Evolutionary conservation across 768 basidiomycete genomes (phyloP).

Genomic region (Suillus fuscotomentosus): DNA sequence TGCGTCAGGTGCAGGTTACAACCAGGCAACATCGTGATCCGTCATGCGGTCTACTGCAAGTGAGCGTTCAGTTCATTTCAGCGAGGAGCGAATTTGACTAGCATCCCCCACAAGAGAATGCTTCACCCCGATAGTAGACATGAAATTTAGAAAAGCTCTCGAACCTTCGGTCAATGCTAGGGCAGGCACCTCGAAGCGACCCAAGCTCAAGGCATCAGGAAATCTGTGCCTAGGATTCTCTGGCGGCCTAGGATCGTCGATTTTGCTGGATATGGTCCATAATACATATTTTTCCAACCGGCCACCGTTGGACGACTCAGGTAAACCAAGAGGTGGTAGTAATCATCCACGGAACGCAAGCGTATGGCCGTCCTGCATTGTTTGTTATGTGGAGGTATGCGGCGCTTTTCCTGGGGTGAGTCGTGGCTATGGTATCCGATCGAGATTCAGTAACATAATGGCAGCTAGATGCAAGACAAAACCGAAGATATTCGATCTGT

Average conservation of each 20-base stretch:
- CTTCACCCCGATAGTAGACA: conserved; percentile 59
- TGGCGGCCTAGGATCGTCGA: conserved; percentile 76
- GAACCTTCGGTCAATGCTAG: conserved; percentile 62
- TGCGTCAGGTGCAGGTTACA: conserved; percentile 77
- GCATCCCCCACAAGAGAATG: conserved; percentile 46
- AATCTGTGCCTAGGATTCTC: conserved; percentile 70
- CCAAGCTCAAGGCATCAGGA: conserved; percentile 63
- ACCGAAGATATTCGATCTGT: conserved; percentile 48
- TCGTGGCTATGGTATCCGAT: conserved; percentile 9
- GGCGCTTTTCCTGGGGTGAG: conserved; percentile 61
- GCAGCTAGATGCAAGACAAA: conserved; percentile 49
- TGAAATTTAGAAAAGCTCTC: conserved; percentile 63
- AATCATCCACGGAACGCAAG: conserved; percentile 62
- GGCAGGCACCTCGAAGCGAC: conserved; percentile 55
- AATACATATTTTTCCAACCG: conserved; percentile 49
- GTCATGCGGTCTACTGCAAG: conserved; percentile 87
- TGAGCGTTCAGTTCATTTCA: conserved; percentile 23
- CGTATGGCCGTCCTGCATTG: conserved; percentile 60
- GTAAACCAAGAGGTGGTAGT: conserved; percentile 49
- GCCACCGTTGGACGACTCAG: conserved; percentile 24
- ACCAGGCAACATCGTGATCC: conserved; percentile 65
- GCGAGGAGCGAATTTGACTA: not conserved
- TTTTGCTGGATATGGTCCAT: conserved; percentile 67
- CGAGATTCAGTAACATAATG: conserved; percentile 8
- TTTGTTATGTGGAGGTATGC: conserved; percentile 72